Evolutionary conservation across 2,329 filamentous ascomycete species (phyloP).

Genomic region (Cladosporium phlei): DNA sequence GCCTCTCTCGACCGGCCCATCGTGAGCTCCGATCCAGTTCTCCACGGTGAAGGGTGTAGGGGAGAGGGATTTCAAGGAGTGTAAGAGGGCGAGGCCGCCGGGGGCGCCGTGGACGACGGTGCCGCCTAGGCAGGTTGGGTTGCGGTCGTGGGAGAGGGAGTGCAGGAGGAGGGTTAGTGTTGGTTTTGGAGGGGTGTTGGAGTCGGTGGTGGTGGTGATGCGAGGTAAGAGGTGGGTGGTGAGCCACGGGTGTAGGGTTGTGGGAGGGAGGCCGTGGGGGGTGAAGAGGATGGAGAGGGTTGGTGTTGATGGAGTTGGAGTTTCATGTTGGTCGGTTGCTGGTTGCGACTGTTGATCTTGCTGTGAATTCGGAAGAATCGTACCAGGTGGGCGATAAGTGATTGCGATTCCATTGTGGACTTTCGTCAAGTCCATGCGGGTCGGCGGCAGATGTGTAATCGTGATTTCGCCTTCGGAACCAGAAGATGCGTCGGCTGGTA

Average conservation of each 20-base stretch:
- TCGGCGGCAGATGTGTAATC: constrained; percentile 59
- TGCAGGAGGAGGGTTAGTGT: constrained; percentile 62
- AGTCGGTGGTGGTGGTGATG: no score
- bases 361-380: background rate
- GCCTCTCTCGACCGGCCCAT: constrained; percentile 54
- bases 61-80: constrained; percentile 49
- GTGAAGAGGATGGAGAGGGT: constrained; percentile 61
- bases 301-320: no score
- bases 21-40: constrained; percentile 61
- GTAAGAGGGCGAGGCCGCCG: constrained; percentile 54
- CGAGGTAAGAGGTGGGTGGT: constrained; percentile 56
- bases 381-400: constrained; percentile 55
- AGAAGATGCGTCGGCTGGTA: constrained; percentile 49
- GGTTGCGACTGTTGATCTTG: constrained; percentile 18
- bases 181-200: constrained; percentile 56
- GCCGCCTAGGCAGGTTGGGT: constrained; percentile 59
- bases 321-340: no score
- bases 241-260: constrained; percentile 52
- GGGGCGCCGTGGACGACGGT: constrained; percentile 55
- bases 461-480: constrained; percentile 63
- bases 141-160: constrained; percentile 56
- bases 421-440: constrained; percentile 56
- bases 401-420: constrained; percentile 66
- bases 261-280: constrained; percentile 57
- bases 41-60: no score